Base-by-base conservation (phyloP, 805 yeast genomes). In the Pichia nanzhaoensis region DNA sequence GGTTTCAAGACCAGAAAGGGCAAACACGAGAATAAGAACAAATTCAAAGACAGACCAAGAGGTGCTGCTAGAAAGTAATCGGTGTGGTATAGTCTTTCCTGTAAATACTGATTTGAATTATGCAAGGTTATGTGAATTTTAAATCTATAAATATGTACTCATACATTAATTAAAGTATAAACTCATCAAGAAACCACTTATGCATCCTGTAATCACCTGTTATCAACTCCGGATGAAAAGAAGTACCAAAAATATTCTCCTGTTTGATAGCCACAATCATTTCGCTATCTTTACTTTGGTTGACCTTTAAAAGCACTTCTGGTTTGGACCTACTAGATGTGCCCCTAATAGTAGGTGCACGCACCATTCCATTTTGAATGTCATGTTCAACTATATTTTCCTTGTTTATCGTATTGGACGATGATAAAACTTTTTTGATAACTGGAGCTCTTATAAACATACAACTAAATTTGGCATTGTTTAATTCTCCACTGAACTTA, bases 1-100 rank as follows among this genome's bases (percentile, higher is more conserved):
- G 84, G 87, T 46, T 90, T 80, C 71, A 90, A 88, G 78, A 93
- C 98, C 14, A 82, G 99, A 70, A 80, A 83, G 56, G 95, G 95
- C 61, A 88, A 86, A 69, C 75, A 86, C 63, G 81, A 74, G 52
- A 93, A 93, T 65, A 82, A 77, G 67, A 73, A 77, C 77, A 84
- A 87, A 74, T 87, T 89, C 43, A 81, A 84, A 63, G 97, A 91
- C 66, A 83, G 98, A 71, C 95, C 95, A 56, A 77, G 95, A 68
- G 87, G 87, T 39, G 39, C 51, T 24, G 48, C 53, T 14, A 48
- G 49, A 44, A 43, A 44, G 31, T 50, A 39, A 21, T 16, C 20
- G 5, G n/a, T 28, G 19, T 34, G 22, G 12, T 18, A 34, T 24
- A 24, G 28, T 24, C 28, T 5, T 5, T 34, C 37, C 24, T 34